Base-by-base conservation (phyloP, 2,329 filamentous ascomycete species). In the Xenoacremonium recifei region DNA sequence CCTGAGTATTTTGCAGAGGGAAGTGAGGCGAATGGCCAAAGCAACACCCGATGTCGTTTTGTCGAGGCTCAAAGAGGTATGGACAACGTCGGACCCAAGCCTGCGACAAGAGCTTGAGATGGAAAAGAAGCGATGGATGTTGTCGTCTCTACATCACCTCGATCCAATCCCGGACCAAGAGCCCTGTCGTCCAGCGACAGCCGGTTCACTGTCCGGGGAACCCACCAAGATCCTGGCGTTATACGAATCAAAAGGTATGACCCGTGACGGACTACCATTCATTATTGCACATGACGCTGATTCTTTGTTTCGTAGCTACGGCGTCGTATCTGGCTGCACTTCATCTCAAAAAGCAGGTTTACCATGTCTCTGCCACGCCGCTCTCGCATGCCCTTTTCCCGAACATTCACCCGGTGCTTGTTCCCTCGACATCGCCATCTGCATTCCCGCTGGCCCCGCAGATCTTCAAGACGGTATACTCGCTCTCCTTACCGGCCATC, bases 101-200 rank as follows among this genome's bases (percentile, higher is more conserved):
- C 37, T 47, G 2, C 41, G 48, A 2, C 21, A 32, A 2, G 47
- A 52, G 37, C 53, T 77, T 4, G 76, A 77, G 43, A 65, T 78
- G 35, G 74, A 78, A 47, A 77, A 78, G 55, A 78, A 80, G 52
- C 48, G 48, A 18, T 84, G 80, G 80, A 75, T 89, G 66, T 66
- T 84, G 23, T 80, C 75, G 20, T 72, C 72, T 1, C 63, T 86
- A 39, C 70, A 73, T 47, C 68, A 66, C 48, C 67, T 71, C 54
- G 71, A 69, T 27, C 68, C 69, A 21, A 50, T 58, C 1, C 41
- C 45, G 7, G 43, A 58, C 11, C 35, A 54, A 9, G 48, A 56
- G 6, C 42, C 49, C 1, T 16, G 25, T 7, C 9, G 20, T 12
- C 16, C 27, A 21, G 1, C 35, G 37, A 1, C 5, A 7, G 2